Percentiles rank a stretch among this genome's conserved stretches.
Conservation (phyloP, 441 rosid genomes). For the Melastoma candidum region DNA sequence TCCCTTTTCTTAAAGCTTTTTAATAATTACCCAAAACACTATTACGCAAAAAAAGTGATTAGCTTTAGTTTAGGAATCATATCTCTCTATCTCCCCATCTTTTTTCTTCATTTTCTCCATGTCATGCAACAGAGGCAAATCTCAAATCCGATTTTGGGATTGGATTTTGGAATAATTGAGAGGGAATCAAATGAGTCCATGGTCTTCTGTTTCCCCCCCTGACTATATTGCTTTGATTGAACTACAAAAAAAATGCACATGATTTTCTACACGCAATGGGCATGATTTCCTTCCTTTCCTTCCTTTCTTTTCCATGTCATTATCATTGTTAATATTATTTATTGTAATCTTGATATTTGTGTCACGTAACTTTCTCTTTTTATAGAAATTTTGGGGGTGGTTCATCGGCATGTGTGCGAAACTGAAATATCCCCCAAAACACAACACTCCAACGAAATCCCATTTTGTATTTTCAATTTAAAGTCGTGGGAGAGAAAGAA, state of each 20-base stretch:
- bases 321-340: too few relatives aligned
- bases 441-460: background rate
- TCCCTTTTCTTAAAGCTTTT: slow-evolving; percentile 21
- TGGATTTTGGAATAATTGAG: slow-evolving; percentile 2
- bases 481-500: too few relatives aligned
- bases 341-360: slow-evolving; percentile 30
- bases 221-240: slow-evolving; percentile 36
- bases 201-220: slow-evolving; percentile 23
- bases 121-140: too few relatives aligned
- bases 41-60: too few relatives aligned
- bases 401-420: slow-evolving; percentile 22
- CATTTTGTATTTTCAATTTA: background rate
- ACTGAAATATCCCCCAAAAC: slow-evolving; percentile 12
- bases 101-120: too few relatives aligned
- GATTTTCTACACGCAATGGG: slow-evolving; percentile 13
- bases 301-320: slow-evolving; percentile 9
- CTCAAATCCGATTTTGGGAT: background rate
- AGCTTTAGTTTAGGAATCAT: slow-evolving; percentile 23
- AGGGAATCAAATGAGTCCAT: slow-evolving; percentile 26
- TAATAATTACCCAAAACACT: background rate
- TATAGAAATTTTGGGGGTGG: background rate
- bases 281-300: slow-evolving; percentile 27
- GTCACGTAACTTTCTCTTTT: slow-evolving; percentile 4
- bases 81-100: slow-evolving; percentile 21
- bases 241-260: slow-evolving; percentile 15